Evolutionary conservation across 495 filamentous ascomycete species (phyloP), one percentile per base, ranked within the genome.

Genomic region (Annulohypoxylon maeteangense): DNA sequence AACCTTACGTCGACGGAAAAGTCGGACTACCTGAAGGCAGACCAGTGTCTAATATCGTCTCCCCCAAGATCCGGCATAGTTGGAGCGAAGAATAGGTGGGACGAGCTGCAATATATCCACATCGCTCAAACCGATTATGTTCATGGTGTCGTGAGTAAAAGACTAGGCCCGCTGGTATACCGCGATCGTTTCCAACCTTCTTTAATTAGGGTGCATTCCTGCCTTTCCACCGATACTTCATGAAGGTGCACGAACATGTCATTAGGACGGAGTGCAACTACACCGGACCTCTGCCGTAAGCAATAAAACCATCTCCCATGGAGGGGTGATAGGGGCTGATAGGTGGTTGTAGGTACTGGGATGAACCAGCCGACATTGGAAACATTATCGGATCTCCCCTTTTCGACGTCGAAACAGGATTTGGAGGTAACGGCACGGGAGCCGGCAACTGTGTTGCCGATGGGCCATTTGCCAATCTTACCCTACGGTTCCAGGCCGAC

Each of bases 171-270:
- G 10, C 20, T 16, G 12, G 54, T 40, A 20, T 51, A 5, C 20
- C 11, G 8, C 20, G n/a, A 36, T 32, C 2, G 27, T 4, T 31
- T 23, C 22, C 61, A 34, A 55, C 59, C 36, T 23, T 36, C 27
- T 22, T 20, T 6, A 32, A 0, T 4, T 38, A 76, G 74, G 78
- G 78, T 12, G 75, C 74, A 3, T 87, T 87, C 71, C 68, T 86
- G 11, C 81, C 82, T 10, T 87, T 81, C 77, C 86, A 88, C 67
- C 78, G 86, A 53, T 85, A 84, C 62, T 84, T 82, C 44, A 25
- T 85, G 4, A 70, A 75, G 20, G 68, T 79, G 2, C 83, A 84
- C 51, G 85, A 86, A 65, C 76, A 77, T 4, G 56, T 81, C 0
- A 66, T 88, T 25, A 68, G 76, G 42, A 68, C 78, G 1, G 80